Percentiles rank a stretch among this genome's conserved stretches.
Conservation (phyloP, 2,329 filamentous ascomycete species). For the Penicillium griseofulvum region DNA sequence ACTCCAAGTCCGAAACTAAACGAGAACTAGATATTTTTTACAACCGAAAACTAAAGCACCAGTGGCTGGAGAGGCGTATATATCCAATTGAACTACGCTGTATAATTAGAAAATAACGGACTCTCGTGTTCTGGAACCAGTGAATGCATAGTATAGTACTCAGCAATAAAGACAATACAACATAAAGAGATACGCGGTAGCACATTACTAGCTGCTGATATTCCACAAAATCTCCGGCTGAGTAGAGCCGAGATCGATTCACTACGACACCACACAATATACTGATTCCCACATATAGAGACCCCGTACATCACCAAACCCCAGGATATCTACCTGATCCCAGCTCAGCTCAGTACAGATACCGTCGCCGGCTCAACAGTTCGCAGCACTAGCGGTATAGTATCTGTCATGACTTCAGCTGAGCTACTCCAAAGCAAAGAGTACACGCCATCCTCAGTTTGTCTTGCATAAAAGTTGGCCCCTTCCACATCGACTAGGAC, state of each 20-base stretch:
- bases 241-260: not conserved
- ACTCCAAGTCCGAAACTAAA: not conserved
- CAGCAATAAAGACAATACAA: not conserved
- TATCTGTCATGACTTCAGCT: conserved; percentile 5
- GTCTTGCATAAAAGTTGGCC: conserved; percentile 16
- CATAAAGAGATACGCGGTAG: not conserved
- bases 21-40: no score
- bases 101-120: not conserved
- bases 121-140: not conserved
- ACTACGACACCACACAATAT: not conserved
- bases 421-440: conserved; percentile 13
- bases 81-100: not conserved
- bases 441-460: conserved; percentile 8
- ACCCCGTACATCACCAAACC: not conserved
- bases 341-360: conserved; percentile 6
- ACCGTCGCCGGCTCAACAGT: conserved; percentile 12
- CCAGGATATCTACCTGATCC: not conserved
- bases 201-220: not conserved
- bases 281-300: not conserved
- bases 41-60: no score
- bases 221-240: not conserved
- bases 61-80: not conserved
- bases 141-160: not conserved
- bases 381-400: conserved; percentile 10
- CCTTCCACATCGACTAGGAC: conserved; percentile 11